A percentile compares a stretch with the other conserved stretches of the same genome.
These are phyloP conservation scores for Solanum pimpinellifolium DNA, from an alignment of 257 asterid species.

Conservation along the genomic window DNA sequence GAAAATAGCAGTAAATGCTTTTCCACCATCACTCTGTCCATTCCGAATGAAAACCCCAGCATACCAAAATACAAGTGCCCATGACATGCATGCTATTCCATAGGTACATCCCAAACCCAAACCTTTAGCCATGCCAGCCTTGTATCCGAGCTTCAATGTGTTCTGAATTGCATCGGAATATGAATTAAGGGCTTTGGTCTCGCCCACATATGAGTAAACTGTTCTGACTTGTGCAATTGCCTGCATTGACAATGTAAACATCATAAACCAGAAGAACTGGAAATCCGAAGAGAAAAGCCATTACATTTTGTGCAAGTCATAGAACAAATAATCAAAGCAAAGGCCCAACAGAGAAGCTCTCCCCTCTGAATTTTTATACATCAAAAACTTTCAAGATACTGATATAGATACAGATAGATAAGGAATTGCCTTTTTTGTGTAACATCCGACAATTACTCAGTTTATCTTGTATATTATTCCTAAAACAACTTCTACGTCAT, in stretches of 20 bases:
- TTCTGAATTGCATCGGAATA: slow-evolving; percentile 87
- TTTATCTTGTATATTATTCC: not conserved
- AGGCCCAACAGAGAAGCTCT: not conserved
- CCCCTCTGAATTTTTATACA: not conserved
- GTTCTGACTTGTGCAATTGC: slow-evolving; percentile 96
- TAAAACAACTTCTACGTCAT: not conserved
- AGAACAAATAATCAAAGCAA: not conserved
- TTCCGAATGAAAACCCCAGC: slow-evolving; percentile 94
- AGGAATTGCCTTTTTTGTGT: not conserved
- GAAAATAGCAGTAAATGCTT: slow-evolving; percentile 92
- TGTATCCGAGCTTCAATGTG: slow-evolving; percentile 86
- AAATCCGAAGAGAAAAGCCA: not conserved
- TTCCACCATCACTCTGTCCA: slow-evolving; percentile 89
- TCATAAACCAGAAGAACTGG: not conserved
- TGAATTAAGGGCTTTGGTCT: slow-evolving; percentile 59
- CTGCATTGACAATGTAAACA: slow-evolving; percentile 22
- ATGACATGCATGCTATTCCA: slow-evolving; percentile 97
- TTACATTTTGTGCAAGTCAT: not conserved
- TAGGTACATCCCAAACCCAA: slow-evolving; percentile 93
- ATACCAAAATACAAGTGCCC: slow-evolving; percentile 99
- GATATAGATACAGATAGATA: not conserved
- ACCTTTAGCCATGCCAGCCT: slow-evolving; percentile 99
- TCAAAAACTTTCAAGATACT: not conserved
- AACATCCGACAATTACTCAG: not conserved
- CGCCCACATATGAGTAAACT: slow-evolving; percentile 90